phyloP scores from a whole-genome alignment of 208 protist genomes.

The Trypanosoma scelopori region DNA sequence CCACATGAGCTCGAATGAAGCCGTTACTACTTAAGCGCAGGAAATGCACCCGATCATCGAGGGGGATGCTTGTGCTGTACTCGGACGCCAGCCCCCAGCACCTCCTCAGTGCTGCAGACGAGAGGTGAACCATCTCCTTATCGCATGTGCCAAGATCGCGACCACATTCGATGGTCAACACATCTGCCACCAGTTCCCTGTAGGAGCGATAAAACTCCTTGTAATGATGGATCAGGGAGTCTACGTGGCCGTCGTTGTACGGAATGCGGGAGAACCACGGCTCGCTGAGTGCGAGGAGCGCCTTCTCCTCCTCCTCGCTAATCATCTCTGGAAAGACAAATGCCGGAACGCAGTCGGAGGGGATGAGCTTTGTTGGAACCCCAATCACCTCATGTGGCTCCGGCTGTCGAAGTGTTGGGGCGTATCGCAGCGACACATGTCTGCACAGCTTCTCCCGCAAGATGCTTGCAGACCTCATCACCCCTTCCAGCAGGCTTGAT shows the following conservation, averaged over 20 bases:
- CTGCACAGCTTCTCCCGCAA: constrained; percentile 15
- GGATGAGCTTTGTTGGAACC: constrained; percentile 59
- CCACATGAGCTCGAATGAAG: constrained; percentile 79
- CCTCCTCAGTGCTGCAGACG: constrained; percentile 39
- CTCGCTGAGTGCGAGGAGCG: constrained; percentile 50
- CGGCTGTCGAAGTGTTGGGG: constrained; percentile 72
- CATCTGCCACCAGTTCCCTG: constrained; percentile 37
- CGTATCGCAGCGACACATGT: constrained; percentile 67
- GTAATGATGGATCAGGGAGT: constrained; percentile 86
- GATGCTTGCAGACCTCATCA: constrained; percentile 4
- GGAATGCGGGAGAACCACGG: constrained; percentile 79
- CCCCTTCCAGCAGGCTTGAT: too few relatives aligned
- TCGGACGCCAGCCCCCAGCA: constrained; percentile 41
- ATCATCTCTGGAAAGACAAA: constrained; percentile 81
- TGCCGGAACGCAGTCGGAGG: constrained; percentile 63
- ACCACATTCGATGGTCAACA: constrained; percentile 1
- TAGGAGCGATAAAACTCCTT: constrained; percentile 89
- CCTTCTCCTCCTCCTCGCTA: constrained; percentile 55
- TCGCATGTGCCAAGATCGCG: constrained; percentile 12
- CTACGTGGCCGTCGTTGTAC: constrained; percentile 72
- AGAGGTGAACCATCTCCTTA: constrained; percentile 14
- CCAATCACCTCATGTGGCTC: constrained; percentile 63
- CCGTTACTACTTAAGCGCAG: constrained; percentile 69
- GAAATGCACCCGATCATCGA: constrained; percentile 86
- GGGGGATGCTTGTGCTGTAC: constrained; percentile 67